Conservation (phyloP, 768 basidiomycete species). For the Agaricus bisporus region DNA sequence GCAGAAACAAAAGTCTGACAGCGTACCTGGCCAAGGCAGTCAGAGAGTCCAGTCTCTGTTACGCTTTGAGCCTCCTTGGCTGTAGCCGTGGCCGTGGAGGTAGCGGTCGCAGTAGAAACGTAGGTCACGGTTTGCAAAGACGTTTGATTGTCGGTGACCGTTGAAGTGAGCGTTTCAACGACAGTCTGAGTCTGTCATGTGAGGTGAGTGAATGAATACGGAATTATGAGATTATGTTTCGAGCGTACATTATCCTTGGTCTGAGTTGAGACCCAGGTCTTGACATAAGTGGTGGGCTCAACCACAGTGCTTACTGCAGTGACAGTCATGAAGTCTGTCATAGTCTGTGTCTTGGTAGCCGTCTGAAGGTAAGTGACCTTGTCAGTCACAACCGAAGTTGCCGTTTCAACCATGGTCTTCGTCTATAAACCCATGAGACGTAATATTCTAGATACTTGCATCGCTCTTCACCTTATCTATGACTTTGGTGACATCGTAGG, state of each 20-base stretch:
- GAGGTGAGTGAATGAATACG: constrained; percentile 1
- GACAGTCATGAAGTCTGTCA: constrained; percentile 48
- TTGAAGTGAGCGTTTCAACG: constrained; percentile 49
- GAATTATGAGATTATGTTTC: not conserved
- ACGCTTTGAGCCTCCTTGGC: constrained; percentile 30
- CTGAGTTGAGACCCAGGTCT: constrained; percentile 48
- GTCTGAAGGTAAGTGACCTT: constrained; percentile 51
- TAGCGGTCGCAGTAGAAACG: constrained; percentile 36
- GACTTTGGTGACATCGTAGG: constrained; percentile 48
- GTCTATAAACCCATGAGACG: constrained; percentile 29
- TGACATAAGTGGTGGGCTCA: constrained; percentile 53
- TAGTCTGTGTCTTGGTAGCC: constrained; percentile 47
- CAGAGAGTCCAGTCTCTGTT: constrained; percentile 42
- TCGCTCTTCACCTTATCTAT: constrained; percentile 49
- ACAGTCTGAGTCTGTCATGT: constrained; percentile 49
- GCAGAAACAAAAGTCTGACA: not conserved
- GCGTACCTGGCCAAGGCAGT: constrained; percentile 46
- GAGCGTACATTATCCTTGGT: constrained; percentile 49
- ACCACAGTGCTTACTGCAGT: constrained; percentile 45
- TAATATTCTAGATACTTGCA: not conserved
- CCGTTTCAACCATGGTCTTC: constrained; percentile 46
- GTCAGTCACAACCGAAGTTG: constrained; percentile 44
- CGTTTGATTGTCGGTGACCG: constrained; percentile 43
- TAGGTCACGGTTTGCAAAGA: constrained; percentile 45
- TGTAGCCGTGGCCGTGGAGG: constrained; percentile 35